Evolutionary conservation across 805 yeast species (phyloP), one percentile per base, ranked within the genome.

Genomic region (Starmerella ratchasimensis): DNA sequence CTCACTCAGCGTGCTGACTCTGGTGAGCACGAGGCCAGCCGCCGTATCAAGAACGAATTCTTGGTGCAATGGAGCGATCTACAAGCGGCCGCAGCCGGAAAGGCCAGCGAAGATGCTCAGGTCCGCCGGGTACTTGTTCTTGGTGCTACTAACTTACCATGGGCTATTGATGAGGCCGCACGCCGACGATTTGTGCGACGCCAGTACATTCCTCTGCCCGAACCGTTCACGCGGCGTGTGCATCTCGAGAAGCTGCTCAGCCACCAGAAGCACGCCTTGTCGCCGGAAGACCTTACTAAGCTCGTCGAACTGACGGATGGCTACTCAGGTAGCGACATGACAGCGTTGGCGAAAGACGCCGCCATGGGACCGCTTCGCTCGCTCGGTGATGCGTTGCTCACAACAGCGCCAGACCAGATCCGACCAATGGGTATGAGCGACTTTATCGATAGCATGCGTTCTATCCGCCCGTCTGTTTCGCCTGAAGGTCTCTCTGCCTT

Each of bases 311-410:
- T 80, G 49, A 84, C 97, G 0, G 74, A 74, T 5, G 88, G 82
- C 0, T 83, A 76, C 58, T 80, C 94, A n/a, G 95, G 95, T 2
- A 76, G 90, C 47, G 98, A 88, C 59, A 69, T 88, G 30, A 84
- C 96, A 0, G 86, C 94, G 1, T 59, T 88, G 43, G 94, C 96
- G 1, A 90, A 86, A 58, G 96, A 88, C 56, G 93, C 95, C 3
- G 96, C 98, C 1, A 86, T 88, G 96, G 95, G 95, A 1, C 97
- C 98, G 1, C 63, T 90, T 26, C 67, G 98, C 45, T 78, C 83
- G 28, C 61, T 88, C 18, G 96, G 97, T 2, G 96, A 88, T 42
- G 74, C 77, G 32, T 67, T 88, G 38, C 64, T 88, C 45, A 61
- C 65, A 29, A 69, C 74, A 0, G 66, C 81, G 2, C 74, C 82